A percentile compares a stretch with the other conserved stretches of the same genome.
These are phyloP conservation scores for Colletotrichum lentis DNA, from an alignment of 2,329 filamentous ascomycete genomes.

Conservation along the genomic window DNA sequence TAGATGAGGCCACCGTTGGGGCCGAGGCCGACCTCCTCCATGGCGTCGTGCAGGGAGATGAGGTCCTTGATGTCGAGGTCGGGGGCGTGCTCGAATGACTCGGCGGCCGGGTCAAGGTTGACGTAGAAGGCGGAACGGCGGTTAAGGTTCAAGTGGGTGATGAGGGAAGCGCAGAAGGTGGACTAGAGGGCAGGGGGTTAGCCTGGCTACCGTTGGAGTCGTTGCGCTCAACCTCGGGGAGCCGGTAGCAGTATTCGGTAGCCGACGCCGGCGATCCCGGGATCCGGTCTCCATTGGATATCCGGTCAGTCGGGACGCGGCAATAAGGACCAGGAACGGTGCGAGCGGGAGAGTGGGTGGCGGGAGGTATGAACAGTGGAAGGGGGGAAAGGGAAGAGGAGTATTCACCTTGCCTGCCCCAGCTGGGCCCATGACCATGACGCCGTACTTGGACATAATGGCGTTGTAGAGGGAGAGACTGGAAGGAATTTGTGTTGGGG, in stretches of 20 bases:
- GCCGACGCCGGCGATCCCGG: not conserved
- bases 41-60: slow-evolving; percentile 92
- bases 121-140: slow-evolving; percentile 97
- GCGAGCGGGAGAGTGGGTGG: slow-evolving; percentile 4
- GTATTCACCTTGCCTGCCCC: slow-evolving; percentile 82
- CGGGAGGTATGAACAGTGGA: slow-evolving; percentile 1
- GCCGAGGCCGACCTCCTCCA: slow-evolving; percentile 91
- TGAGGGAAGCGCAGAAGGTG: slow-evolving; percentile 92
- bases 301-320: not conserved
- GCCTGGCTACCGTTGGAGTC: not conserved
- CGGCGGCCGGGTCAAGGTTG: slow-evolving; percentile 96
- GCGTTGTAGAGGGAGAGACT: slow-evolving; percentile 14
- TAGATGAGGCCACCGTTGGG: slow-evolving; percentile 94
- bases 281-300: not conserved
- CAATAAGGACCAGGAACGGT: slow-evolving; percentile 16
- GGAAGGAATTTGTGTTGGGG: not conserved
- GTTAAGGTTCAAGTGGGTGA: slow-evolving; percentile 89
- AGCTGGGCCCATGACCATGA: slow-evolving; percentile 94
- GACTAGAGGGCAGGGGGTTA: slow-evolving; percentile 61
- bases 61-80: slow-evolving; percentile 96
- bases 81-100: slow-evolving; percentile 88
- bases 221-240: not conserved
- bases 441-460: slow-evolving; percentile 90
- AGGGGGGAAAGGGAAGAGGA: not conserved
- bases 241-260: not conserved